Conservation (phyloP, 2,329 filamentous ascomycete genomes). For the Daldinia sp. region DNA sequence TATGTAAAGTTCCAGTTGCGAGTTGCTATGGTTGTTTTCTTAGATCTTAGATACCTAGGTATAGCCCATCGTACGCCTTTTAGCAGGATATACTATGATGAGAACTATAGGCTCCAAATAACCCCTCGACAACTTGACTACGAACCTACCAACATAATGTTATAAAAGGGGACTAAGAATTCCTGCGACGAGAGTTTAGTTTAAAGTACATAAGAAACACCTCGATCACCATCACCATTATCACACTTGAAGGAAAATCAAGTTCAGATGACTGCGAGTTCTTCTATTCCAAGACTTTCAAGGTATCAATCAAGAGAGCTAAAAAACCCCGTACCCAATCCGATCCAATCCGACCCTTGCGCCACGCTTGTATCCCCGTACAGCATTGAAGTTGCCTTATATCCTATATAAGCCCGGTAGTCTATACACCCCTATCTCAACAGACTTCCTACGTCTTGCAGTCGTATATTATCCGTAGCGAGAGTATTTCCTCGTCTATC, state of each 20-base stretch:
- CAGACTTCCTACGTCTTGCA: conserved; percentile 51
- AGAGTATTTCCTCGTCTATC: conserved; percentile 45
- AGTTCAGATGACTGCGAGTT: not conserved
- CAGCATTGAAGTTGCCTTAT: conserved; percentile 5
- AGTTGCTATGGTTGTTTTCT: not conserved
- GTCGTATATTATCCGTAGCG: conserved; percentile 47
- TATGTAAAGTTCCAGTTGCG: not conserved
- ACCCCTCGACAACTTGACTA: too few relatives aligned
- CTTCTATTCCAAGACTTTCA: not conserved
- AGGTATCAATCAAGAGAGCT: not conserved
- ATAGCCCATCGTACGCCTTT: too few relatives aligned
- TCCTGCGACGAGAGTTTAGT: not conserved
- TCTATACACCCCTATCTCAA: conserved; percentile 32
- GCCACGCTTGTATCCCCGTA: conserved; percentile 16
- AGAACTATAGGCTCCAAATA: not conserved
- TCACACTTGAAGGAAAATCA: not conserved
- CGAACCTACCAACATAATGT: too few relatives aligned
- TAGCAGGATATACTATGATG: not conserved
- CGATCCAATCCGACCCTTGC: conserved; percentile 6
- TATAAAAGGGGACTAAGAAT: not conserved
- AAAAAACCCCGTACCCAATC: not conserved
- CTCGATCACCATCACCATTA: not conserved
- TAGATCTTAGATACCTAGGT: too few relatives aligned
- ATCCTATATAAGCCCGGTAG: conserved; percentile 5
- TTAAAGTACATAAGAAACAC: not conserved